Evolutionary conservation across 1,284 basidiomycete species (phyloP).

Genomic region (Phellinidium pouzarii): DNA sequence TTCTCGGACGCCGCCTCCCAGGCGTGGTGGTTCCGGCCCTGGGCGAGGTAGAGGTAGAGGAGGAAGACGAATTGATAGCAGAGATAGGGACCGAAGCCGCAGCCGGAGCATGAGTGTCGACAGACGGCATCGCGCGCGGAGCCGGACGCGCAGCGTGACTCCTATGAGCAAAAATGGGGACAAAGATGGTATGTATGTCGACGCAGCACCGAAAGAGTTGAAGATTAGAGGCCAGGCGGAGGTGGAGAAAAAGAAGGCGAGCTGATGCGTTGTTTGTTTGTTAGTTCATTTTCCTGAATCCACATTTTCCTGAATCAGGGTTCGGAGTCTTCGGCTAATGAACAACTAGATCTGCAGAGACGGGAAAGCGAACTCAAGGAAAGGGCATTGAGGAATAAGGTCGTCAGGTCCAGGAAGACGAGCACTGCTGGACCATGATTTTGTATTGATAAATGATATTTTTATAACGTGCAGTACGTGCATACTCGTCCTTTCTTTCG

Average conservation of each 20-base stretch:
- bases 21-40: conserved; percentile 20
- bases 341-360: conserved; percentile 42
- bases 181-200: not conserved
- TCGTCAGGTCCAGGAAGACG: conserved; percentile 60
- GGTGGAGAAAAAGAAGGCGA: conserved; percentile 40
- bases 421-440: conserved; percentile 21
- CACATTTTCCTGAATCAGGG: conserved; percentile 18
- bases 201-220: conserved; percentile 30
- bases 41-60: conserved; percentile 15
- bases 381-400: conserved; percentile 71
- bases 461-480: conserved; percentile 2
- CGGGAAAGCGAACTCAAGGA: conserved; percentile 73
- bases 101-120: conserved; percentile 24
- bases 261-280: conserved; percentile 18
- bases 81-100: conserved; percentile 20
- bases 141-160: conserved; percentile 24
- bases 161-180: conserved; percentile 11
- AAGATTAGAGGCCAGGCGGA: conserved; percentile 71
- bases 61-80: conserved; percentile 13
- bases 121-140: conserved; percentile 16
- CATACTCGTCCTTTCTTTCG: not conserved
- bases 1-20: conserved; percentile 7
- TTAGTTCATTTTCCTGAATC: conserved; percentile 7
- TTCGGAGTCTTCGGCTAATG: conserved; percentile 8
- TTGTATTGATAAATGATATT: not conserved